Evolutionary conservation across 331 rosid genomes (phyloP), one percentile per base, ranked within the genome.

Genomic region (Rhamnella rubrinervis): DNA sequence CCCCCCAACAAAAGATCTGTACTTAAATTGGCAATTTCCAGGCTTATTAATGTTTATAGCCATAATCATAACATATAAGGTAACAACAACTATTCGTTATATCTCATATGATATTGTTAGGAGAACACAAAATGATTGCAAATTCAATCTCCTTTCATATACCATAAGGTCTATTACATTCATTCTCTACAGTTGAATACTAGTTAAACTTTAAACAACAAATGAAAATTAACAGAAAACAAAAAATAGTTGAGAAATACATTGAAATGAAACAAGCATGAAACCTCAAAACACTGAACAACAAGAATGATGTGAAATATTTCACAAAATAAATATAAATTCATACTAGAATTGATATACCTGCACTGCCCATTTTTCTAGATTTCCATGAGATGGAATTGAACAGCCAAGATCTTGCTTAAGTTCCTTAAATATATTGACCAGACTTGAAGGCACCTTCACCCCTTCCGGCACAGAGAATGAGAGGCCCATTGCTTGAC

Each of bases 401-500:
- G 96, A 81, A 83, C 96, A 91, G 15, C 97, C 96, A 77, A 93
- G 86, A 76, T 93, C 98, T 73, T 91, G 70, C 65, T 82, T 50
- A 59, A 91, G 92, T 65, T 91, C 98, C 88, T 91, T 93, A 46
- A 88, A 91, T 65, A 93, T 89, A 71, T 93, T 93, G 56, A 81
- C 84, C 81, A 93, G 81, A 77, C 98, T 93, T 4, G 98, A 78
- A 25, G 98, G 97, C 16, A 89, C 80, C 80, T 93, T 93, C 55
- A 89, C 82, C 12, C 97, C 97, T 64, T 84, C 85, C 0, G 98
- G 98, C 7, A 93, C 98, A 19, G 97, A 93, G 81, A 93, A 93
- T 3, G 98, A 91, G 61, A 93, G 96, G 44, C 98, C 98, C 98
- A 89, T 93, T 26, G 98, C 98, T 75, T 93, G 98, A 80, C 92